Evolutionary conservation across 106 monocot genomes (phyloP), one percentile per base, ranked within the genome.

Genomic region (Dendrobium chrysotoxum): DNA sequence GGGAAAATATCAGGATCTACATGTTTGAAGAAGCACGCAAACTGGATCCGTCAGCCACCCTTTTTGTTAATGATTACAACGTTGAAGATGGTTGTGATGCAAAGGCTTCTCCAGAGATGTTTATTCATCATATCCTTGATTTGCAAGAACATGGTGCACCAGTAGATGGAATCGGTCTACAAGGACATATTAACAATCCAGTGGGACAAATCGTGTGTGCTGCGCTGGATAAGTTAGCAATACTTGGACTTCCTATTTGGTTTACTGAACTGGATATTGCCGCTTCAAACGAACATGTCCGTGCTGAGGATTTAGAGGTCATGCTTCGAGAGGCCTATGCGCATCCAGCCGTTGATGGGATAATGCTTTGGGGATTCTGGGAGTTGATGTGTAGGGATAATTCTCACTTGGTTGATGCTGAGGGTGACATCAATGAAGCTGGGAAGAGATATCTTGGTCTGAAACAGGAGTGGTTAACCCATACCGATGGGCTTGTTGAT

Each of bases 31-130:
- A 83, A 80, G 79, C 97, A 57, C 86, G 90, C 75, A 78, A 86
- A 66, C 82, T 92, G 12, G 94, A 95, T 84, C 94, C 94, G 77
- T 89, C 86, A 5, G 85, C 92, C 5, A 79, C 76, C 23, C 92
- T 98, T 38, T 98, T 92, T 78, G 97, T 95, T 65, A 98, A 98
- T 53, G 97, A 95, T 82, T 98, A 98, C 65, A 89, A 98, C 78
- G 93, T 98, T 0, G 92, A 94, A 88, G 97, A 95, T 80, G 91
- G 94, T 18, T 85, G 83, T 35, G 92, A 99, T 82, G 44, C 85
- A 0, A 93, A 85, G 80, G 81, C 95, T 41, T 88, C 92, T 44
- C 98, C 95, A 9, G 98, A 99, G 77, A 88, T 72, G 80, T 99
- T 90, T 77, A 79, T 91, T 35, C 75, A 90, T 11, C 98, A 99